Evolutionary conservation across 352 stramenopile species (phyloP), one percentile per base, ranked within the genome.

Genomic region (Phytophthora citricola): DNA sequence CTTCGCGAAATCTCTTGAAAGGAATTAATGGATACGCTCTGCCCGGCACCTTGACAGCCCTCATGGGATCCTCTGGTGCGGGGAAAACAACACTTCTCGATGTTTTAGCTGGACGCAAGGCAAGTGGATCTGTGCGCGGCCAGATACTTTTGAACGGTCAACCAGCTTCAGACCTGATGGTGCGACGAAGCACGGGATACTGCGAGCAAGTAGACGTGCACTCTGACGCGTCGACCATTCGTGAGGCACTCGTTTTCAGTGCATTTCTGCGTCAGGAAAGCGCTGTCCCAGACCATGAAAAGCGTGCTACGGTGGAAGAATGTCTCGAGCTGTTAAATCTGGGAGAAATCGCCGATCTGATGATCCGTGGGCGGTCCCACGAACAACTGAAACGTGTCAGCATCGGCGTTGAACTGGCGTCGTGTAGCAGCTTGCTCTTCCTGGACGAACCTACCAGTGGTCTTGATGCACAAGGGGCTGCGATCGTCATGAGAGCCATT

Each of bases 51-150:
- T 82, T 91, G 45, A 80, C 72, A 10, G 79, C 82, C 1, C 61
- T 91, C 12, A 89, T 90, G 76, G 82, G 83, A 4, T 74, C 75
- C 2, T 78, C 66, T n/a, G 84, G 85, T 44, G 80, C 87, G 15
- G 90, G 92, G 2, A 97, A 98, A 69, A 97, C 93, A 7, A 98
- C 94, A 11, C 72, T 98, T 4, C 87, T 97, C 59, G 92, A 98
- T 73, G 92, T 98, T 5, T 85, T 98, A 39, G 87, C 93, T 3
- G 71, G 93, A 24, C 76, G 93, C 51, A 98, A 98, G 73, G 84
- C 76, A 15, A 81, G 73, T 17, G 92, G 91, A 22, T 75, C 66
- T 1, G 70, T 89, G 31, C 63, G 57, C 10, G 88, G 88, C 4
- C 38, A 82, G 0, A 62, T 94, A 11, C 29, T 83, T 9, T 70